phyloP scores from a whole-genome alignment of 176 grass and related monocot species.

The Cocos nucifera region DNA sequence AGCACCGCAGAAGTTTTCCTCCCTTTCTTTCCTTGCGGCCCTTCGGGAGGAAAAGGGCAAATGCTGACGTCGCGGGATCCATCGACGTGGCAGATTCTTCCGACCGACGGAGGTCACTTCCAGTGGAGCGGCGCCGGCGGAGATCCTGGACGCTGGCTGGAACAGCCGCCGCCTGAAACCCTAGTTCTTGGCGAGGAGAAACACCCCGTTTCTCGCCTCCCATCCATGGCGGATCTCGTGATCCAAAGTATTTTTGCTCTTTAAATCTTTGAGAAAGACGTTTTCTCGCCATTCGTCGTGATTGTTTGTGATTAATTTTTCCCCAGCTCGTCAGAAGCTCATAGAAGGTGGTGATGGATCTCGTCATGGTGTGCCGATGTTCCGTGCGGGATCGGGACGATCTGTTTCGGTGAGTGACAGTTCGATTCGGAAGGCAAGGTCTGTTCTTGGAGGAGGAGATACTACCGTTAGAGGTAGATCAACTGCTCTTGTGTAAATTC shows the following conservation, averaged over 20 bases:
- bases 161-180: slow-evolving; percentile 1
- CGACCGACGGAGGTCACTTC: slow-evolving; percentile 17
- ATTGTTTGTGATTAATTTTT: background rate
- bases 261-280: background rate
- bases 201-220: background rate
- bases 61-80: slow-evolving; percentile 1
- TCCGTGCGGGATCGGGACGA: slow-evolving; percentile 34
- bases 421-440: slow-evolving; percentile 42
- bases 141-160: background rate
- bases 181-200: slow-evolving; percentile 1
- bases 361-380: slow-evolving; percentile 25
- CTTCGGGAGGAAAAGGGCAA: background rate
- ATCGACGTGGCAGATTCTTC: slow-evolving; percentile 28
- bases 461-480: slow-evolving; percentile 18
- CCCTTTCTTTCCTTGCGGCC: no score
- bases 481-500: background rate
- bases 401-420: slow-evolving; percentile 27
- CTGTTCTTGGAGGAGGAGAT: slow-evolving; percentile 37
- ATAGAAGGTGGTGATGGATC: slow-evolving; percentile 7
- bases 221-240: slow-evolving; percentile 29
- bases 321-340: slow-evolving; percentile 21
- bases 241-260: slow-evolving; percentile 13
- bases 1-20: no score
- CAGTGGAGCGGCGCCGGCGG: slow-evolving; percentile 8
- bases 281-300: background rate